Conservation (phyloP, 495 filamentous ascomycete genomes). For the Penicillium diatomitis region DNA sequence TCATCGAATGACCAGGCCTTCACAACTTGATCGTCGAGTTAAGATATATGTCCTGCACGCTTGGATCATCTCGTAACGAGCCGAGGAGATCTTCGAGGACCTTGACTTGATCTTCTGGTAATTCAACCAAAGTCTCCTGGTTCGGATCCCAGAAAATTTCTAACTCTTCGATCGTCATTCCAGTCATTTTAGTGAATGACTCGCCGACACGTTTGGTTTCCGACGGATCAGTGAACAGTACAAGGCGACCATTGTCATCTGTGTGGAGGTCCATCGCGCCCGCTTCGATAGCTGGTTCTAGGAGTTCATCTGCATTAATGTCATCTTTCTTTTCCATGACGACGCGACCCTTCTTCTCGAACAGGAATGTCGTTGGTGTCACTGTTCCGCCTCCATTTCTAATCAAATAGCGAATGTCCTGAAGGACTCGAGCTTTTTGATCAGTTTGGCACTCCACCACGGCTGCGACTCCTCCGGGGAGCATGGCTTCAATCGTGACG, state of each 20-base stretch:
- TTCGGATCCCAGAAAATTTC: slow-evolving; percentile 85
- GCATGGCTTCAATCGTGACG: slow-evolving; percentile 71
- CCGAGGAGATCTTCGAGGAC: slow-evolving; percentile 38
- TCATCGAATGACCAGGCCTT: not conserved
- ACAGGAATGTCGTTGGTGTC: slow-evolving; percentile 73
- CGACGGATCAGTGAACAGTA: slow-evolving; percentile 66
- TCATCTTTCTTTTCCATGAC: slow-evolving; percentile 57
- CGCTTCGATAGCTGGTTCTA: slow-evolving; percentile 79
- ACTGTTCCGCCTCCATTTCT: slow-evolving; percentile 58
- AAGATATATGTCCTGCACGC: slow-evolving; percentile 60
- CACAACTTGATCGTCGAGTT: slow-evolving; percentile 39
- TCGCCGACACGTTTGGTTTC: slow-evolving; percentile 58
- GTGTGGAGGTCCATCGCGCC: slow-evolving; percentile 73
- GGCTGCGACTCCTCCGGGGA: slow-evolving; percentile 66
- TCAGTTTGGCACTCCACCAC: slow-evolving; percentile 83
- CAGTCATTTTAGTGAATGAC: slow-evolving; percentile 45
- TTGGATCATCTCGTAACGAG: slow-evolving; percentile 46
- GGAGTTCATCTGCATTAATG: slow-evolving; percentile 57
- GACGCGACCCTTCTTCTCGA: slow-evolving; percentile 66
- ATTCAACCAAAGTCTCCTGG: slow-evolving; percentile 58
- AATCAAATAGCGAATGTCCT: slow-evolving; percentile 58
- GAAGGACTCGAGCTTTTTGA: slow-evolving; percentile 59
- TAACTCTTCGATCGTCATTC: slow-evolving; percentile 54
- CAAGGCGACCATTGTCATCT: slow-evolving; percentile 58
- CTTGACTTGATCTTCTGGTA: slow-evolving; percentile 43